phyloP scores from a whole-genome alignment of 345 rosid genomes.

The Eucalyptus fibrosa region DNA sequence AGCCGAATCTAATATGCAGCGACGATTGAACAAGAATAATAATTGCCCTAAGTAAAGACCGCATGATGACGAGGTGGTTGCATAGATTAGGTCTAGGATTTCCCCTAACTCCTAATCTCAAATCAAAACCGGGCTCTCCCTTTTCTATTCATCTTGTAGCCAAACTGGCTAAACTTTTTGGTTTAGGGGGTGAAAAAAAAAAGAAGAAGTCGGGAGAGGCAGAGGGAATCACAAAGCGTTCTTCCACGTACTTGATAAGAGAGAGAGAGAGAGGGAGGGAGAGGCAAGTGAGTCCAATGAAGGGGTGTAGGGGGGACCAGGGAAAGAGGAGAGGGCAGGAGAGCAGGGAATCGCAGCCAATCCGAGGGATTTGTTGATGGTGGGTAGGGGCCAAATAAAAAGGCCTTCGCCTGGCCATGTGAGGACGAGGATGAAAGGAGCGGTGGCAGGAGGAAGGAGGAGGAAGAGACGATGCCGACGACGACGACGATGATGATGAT shows the following conservation, averaged over 20 bases:
- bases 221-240: background rate
- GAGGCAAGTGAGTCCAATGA: background rate
- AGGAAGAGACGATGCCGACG: background rate
- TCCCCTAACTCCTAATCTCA: background rate
- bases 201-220: background rate
- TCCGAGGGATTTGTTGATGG: background rate
- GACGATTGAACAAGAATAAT: fast-evolving
- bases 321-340: background rate
- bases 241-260: background rate
- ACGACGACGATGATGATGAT: background rate
- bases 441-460: background rate
- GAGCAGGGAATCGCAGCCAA: background rate
- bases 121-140: background rate
- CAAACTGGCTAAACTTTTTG: background rate
- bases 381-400: background rate
- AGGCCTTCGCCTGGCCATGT: background rate
- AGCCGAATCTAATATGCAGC: background rate
- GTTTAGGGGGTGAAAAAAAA: background rate
- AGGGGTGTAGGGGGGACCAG: background rate
- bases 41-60: too few species aligned
- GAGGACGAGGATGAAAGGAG: background rate
- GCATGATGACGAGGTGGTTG: background rate
- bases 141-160: background rate
- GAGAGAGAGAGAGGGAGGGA: background rate
- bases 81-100: background rate